These are phyloP conservation scores for Hericium coralloides DNA, from an alignment of 768 basidiomycete genomes.

Conservation along the genomic window DNA sequence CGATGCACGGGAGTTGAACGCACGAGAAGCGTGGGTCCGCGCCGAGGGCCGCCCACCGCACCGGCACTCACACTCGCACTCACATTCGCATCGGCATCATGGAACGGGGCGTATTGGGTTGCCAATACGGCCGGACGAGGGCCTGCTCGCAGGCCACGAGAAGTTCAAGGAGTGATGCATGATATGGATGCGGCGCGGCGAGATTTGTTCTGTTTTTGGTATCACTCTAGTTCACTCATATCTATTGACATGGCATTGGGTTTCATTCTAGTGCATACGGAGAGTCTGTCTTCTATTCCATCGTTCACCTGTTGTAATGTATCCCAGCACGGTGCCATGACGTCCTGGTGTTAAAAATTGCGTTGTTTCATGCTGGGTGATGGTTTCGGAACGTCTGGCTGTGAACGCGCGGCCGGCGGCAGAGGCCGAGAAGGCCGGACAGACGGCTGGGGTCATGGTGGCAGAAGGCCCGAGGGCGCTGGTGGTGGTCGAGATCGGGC, in stretches of 20 bases:
- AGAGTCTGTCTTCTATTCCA: background rate
- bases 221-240: background rate
- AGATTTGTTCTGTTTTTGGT: background rate
- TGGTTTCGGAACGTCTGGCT: too few relatives aligned
- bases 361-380: background rate
- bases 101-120: constrained; percentile 21
- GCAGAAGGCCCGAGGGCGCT: too few relatives aligned
- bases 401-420: too few relatives aligned
- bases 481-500: too few relatives aligned
- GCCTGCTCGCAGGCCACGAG: constrained; percentile 28
- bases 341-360: background rate
- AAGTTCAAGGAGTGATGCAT: constrained; percentile 11
- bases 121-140: constrained; percentile 37
- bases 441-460: too few relatives aligned
- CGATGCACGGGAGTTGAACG: constrained; percentile 39
- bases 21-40: constrained; percentile 60
- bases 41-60: constrained; percentile 11
- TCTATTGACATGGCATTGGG: background rate
- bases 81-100: constrained; percentile 10
- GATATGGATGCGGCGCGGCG: too few relatives aligned
- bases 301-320: background rate
- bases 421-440: too few relatives aligned
- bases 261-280: background rate
- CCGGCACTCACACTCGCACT: constrained; percentile 14
- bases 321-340: background rate